A percentile compares a stretch with the other conserved stretches of the same genome.
phyloP scores from a whole-genome alignment of 2,329 filamentous ascomycete species.

The Aureobasidium vineae region DNA sequence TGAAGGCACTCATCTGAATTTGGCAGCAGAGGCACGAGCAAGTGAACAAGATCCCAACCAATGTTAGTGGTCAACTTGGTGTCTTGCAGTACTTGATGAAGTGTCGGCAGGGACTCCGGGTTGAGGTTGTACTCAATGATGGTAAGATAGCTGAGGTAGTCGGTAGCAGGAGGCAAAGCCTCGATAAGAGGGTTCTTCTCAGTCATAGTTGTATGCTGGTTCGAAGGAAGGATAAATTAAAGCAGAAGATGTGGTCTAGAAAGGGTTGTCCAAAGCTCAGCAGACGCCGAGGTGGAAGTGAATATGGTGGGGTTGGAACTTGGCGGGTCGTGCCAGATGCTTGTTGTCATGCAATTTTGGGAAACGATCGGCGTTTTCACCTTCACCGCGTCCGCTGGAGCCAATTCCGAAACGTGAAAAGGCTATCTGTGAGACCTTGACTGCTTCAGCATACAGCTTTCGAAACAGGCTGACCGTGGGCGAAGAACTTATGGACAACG shows the following conservation, averaged over 20 bases:
- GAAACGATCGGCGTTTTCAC: conserved; percentile 8
- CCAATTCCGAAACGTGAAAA: neutral
- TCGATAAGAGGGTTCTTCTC: conserved; percentile 54
- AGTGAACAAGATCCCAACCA: conserved; percentile 79
- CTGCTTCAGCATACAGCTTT: neutral
- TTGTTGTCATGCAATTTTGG: neutral
- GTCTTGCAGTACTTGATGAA: conserved; percentile 69
- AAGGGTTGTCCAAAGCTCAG: neutral
- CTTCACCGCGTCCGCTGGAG: neutral
- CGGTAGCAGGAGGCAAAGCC: conserved; percentile 61
- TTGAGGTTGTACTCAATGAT: conserved; percentile 72
- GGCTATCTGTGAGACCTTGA: neutral
- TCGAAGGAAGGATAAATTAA: neutral
- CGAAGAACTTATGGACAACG: too few species aligned
- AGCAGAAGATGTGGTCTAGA: neutral
- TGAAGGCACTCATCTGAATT: conserved; percentile 68
- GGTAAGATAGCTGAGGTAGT: conserved; percentile 74
- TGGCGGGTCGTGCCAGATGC: neutral
- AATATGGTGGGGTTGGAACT: conserved; percentile 16
- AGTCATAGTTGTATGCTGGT: conserved; percentile 28
- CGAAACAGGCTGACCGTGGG: neutral
- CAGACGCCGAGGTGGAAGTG: conserved; percentile 11
- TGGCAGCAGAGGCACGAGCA: conserved; percentile 65
- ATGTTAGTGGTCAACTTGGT: conserved; percentile 69
- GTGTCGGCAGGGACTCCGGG: conserved; percentile 62